These are phyloP conservation scores for Fusarium fujikuroi DNA, from an alignment of 2,329 filamentous ascomycete genomes.

Conservation along the genomic window DNA sequence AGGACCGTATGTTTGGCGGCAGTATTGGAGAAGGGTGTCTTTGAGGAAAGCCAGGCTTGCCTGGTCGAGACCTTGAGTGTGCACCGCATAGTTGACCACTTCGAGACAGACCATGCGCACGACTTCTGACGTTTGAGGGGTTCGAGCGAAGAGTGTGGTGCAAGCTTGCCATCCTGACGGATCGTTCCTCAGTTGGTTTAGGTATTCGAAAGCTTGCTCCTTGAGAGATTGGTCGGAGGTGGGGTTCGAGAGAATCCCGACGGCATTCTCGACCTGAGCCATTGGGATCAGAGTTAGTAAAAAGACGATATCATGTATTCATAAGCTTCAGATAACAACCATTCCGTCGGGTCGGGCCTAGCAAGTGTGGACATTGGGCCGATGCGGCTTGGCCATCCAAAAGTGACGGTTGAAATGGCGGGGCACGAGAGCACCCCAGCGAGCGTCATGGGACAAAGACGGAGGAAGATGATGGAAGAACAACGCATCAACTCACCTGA, in stretches of 20 bases:
- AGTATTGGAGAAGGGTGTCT: conserved; percentile 83
- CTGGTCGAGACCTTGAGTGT: conserved; percentile 79
- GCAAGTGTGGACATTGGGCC: conserved; percentile 33
- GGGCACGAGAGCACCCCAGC: conserved; percentile 42
- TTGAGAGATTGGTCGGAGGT: conserved; percentile 79
- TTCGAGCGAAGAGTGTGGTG: conserved; percentile 83
- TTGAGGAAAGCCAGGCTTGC: conserved; percentile 80
- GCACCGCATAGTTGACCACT: conserved; percentile 90
- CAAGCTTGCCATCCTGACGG: conserved; percentile 92
- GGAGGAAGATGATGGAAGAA: conserved; percentile 12
- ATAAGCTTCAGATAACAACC: conserved; percentile 21
- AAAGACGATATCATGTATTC: background rate
- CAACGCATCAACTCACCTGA: conserved; percentile 53
- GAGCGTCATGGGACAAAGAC: conserved; percentile 40
- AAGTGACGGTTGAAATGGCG: conserved; percentile 43
- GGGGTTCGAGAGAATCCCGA: conserved; percentile 91
- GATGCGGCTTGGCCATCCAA: conserved; percentile 36
- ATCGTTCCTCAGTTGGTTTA: conserved; percentile 81
- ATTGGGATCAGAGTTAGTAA: conserved; percentile 28
- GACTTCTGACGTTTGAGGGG: conserved; percentile 80
- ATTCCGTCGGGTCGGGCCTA: conserved; percentile 22
- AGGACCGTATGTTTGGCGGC: conserved; percentile 77
- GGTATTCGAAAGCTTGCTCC: conserved; percentile 83
- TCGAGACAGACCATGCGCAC: conserved; percentile 91
- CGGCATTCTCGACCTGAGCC: conserved; percentile 87